Base-by-base conservation (phyloP, 2,329 filamentous ascomycete genomes). In the Pezizomycotina sp. region DNA sequence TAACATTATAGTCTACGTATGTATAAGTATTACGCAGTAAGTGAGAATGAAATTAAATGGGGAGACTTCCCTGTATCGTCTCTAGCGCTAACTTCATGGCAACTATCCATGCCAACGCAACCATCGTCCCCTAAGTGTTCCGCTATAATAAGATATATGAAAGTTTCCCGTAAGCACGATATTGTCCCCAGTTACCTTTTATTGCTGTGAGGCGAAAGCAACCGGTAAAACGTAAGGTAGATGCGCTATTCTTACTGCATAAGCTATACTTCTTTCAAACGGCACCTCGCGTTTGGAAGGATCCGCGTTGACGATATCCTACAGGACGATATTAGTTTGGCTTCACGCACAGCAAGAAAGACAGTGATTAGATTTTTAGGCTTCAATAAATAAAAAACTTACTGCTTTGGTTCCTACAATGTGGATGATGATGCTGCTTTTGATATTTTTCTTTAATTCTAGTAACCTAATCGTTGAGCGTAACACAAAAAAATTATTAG, bases 181-280 rank as follows among this genome's bases (percentile, higher is more conserved):
- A n/a, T n/a, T n/a, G n/a, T n/a, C n/a, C n/a, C n/a, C n/a, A n/a
- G n/a, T n/a, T n/a, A n/a, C n/a, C n/a, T n/a, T n/a, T n/a, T n/a
- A n/a, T n/a, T n/a, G n/a, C n/a, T n/a, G n/a, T n/a, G n/a, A n/a
- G n/a, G n/a, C n/a, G n/a, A n/a, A n/a, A n/a, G n/a, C n/a, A n/a
- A n/a, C n/a, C n/a, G n/a, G n/a, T 6, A 20, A 31, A 15, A 20
- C 29, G 6, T 19, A 20, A 6, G 8, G 8, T 6, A 20, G 29
- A 14, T 31, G 23, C 29, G 23, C 10, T 20, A 20, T 15, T 20
- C 23, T 20, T 16, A 83, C 84, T 24, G 93, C 82, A 58, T 93
- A 98, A 30, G 81, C 82, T 53, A 95, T 92, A 56, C 84, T 93
- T 46, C 80, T 72, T 59, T 98, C 86, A 56, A 95, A 95, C 13